Base-by-base conservation (phyloP, 495 filamentous ascomycete species). In the Talaromyces stipitatus region DNA sequence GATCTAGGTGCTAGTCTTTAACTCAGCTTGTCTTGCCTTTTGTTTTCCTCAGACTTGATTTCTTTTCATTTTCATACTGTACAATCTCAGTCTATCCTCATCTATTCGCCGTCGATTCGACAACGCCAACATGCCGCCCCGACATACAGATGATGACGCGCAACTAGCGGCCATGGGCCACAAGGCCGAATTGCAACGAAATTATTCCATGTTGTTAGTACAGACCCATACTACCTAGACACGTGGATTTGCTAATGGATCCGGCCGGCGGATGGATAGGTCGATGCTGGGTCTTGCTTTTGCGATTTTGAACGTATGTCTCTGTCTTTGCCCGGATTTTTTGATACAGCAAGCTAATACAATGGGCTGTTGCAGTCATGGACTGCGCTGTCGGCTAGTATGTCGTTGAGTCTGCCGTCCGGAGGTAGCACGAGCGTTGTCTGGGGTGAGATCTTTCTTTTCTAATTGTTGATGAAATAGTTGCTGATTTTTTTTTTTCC, bases 111-210 rank as follows among this genome's bases (percentile, higher is more conserved):
- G 28, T 18, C 6, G 4, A 1, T 8, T 7, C n/a, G 5, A 8
- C 18, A 10, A 16, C 36, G 36, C 27, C 48, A 51, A 4, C 5
- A 51, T 51, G 48, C 27, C 27, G 48, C 48, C 24, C 1, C 38
- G 9, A 4, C 45, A 48, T 16, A 46, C 51, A 41, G 68, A 69
- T 46, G 73, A 76, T 60, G 80, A 84, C 62, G 72, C 75, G 18
- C 76, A 79, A 38, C 67, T 87, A 68, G 83, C 81, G n/a, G 75
- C 73, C 61, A 76, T 87, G 74, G 84, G 84, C 50, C 84, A 87
- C 66, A 84, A 79, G 72, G 70, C 77, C 16, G 84, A 87, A 57
- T 61, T 87, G 61, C 82, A 83, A 27, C 76, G 83, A 46, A 81
- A 82, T n/a, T 78, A 74, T 60, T 76, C 74, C 0, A 64, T 76